Evolutionary conservation across 2,329 filamentous ascomycete species (phyloP).

Genomic region (Cladosporium sp.): DNA sequence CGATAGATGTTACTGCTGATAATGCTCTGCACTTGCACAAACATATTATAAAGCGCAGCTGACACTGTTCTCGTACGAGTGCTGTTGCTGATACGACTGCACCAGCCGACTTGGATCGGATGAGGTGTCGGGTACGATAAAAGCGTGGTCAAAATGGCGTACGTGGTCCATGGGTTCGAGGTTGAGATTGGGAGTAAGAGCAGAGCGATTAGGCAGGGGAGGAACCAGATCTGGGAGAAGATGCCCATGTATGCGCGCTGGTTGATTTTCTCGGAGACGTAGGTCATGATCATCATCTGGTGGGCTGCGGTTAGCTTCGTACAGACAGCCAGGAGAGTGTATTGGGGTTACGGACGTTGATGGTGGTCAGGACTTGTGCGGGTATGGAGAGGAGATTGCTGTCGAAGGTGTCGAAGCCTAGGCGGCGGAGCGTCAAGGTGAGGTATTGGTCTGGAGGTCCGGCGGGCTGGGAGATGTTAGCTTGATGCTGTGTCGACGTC

Average conservation of each 20-base stretch:
- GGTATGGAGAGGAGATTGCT: constrained; percentile 65
- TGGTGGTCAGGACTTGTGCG: constrained; percentile 18
- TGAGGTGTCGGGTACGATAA: constrained; percentile 45
- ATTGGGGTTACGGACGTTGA: neutral
- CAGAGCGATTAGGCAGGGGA: constrained; percentile 58
- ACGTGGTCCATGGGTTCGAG: constrained; percentile 37
- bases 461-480: constrained; percentile 56
- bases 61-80: constrained; percentile 45
- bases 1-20: constrained; percentile 50
- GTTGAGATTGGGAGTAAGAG: constrained; percentile 40
- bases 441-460: constrained; percentile 55
- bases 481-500: constrained; percentile 50
- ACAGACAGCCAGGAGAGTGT: neutral
- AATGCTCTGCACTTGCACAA: constrained; percentile 45
- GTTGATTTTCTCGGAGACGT: constrained; percentile 35
- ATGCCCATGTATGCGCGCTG: constrained; percentile 50
- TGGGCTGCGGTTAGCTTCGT: neutral
- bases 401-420: constrained; percentile 62
- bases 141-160: constrained; percentile 38
- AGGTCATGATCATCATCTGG: constrained; percentile 4
- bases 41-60: constrained; percentile 42
- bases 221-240: constrained; percentile 57
- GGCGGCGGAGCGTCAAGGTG: constrained; percentile 56
- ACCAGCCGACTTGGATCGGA: constrained; percentile 46
- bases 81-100: constrained; percentile 42